phyloP scores from a whole-genome alignment of 2,329 filamentous ascomycete genomes.

The Nakataea oryzae region DNA sequence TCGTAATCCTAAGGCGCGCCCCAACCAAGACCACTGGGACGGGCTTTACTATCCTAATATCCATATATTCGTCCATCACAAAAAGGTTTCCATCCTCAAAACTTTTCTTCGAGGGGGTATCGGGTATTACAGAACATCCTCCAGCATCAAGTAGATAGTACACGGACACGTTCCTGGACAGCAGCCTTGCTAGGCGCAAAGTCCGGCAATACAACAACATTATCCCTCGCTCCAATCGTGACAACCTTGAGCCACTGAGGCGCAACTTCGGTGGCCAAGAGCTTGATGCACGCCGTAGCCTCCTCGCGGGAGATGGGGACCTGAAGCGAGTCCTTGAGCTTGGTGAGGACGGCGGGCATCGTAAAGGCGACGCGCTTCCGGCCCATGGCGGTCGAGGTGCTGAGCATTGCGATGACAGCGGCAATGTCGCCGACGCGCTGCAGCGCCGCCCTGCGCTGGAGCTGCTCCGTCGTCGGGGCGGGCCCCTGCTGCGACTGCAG shows the following conservation, averaged over 20 bases:
- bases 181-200: constrained; percentile 20
- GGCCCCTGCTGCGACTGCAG: constrained; percentile 32
- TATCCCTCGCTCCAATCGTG: constrained; percentile 40
- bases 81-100: neutral
- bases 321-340: constrained; percentile 57
- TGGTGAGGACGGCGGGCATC: constrained; percentile 51
- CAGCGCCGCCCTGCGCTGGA: constrained; percentile 53
- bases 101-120: neutral
- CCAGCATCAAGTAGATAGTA: neutral
- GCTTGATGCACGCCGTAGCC: constrained; percentile 34
- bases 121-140: neutral
- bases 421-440: constrained; percentile 60
- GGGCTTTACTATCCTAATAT: neutral
- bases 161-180: constrained; percentile 19
- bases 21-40: too few relatives aligned
- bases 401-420: constrained; percentile 56
- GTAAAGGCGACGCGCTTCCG: constrained; percentile 54
- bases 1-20: too few relatives aligned
- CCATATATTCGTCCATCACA: neutral
- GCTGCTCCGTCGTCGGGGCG: constrained; percentile 36
- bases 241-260: constrained; percentile 46
- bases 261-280: constrained; percentile 43
- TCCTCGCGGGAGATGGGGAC: constrained; percentile 43
- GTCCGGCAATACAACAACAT: constrained; percentile 42
- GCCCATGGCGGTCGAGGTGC: constrained; percentile 37